These are phyloP conservation scores for Schizothecium vesticola DNA, from an alignment of 495 filamentous ascomycete genomes.

Conservation along the genomic window DNA sequence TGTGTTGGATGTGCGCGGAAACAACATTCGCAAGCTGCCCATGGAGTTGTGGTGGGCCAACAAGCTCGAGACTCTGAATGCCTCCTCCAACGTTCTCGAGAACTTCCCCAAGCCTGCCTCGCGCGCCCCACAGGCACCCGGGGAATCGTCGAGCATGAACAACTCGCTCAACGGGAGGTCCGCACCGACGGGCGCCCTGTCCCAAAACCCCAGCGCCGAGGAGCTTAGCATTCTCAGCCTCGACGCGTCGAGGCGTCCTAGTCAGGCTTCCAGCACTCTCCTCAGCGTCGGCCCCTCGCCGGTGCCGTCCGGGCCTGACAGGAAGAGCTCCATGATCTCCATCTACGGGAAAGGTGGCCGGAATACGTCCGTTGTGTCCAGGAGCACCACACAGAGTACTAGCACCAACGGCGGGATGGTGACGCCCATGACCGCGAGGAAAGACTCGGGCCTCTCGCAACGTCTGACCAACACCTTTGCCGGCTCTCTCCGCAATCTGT, in stretches of 20 bases:
- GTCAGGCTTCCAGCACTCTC: constrained; percentile 72
- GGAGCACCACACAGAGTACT: constrained; percentile 36
- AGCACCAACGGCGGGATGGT: constrained; percentile 42
- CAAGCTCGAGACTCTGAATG: constrained; percentile 84
- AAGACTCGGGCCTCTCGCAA: constrained; percentile 79
- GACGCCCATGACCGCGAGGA: constrained; percentile 56
- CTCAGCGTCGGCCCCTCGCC: constrained; percentile 72
- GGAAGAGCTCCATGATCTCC: constrained; percentile 78
- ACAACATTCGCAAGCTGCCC: constrained; percentile 82
- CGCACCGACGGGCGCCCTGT: constrained; percentile 46
- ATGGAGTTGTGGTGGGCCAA: constrained; percentile 89
- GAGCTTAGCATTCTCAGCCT: constrained; percentile 53
- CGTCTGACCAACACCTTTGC: constrained; percentile 78
- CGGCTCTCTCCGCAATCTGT: constrained; percentile 73
- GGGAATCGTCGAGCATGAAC: constrained; percentile 31
- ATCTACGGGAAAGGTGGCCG: constrained; percentile 67
- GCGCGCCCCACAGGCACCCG: constrained; percentile 53
- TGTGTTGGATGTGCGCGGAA: constrained; percentile 81
- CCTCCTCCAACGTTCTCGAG: constrained; percentile 87
- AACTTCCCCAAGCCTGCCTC: constrained; percentile 80
- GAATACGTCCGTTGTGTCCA: constrained; percentile 79
- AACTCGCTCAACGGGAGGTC: constrained; percentile 41
- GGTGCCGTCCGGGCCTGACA: constrained; percentile 47
- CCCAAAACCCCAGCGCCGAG: constrained; percentile 64
- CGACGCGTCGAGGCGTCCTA: constrained; percentile 73